phyloP scores from a whole-genome alignment of 352 stramenopile species.

The Blastocystis sp. region DNA sequence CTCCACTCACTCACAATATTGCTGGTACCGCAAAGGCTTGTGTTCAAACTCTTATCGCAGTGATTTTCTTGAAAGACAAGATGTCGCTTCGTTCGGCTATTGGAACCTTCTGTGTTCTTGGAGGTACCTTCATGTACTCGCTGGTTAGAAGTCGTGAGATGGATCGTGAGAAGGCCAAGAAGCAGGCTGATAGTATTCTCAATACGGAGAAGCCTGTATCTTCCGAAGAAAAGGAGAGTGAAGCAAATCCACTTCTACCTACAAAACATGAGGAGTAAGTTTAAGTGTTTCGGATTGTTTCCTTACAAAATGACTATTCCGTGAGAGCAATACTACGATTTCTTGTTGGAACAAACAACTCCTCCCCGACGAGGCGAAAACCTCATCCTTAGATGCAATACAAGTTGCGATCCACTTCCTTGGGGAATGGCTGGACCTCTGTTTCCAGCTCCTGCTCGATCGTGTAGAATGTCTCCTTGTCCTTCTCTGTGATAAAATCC shows the following conservation, averaged over 20 bases:
- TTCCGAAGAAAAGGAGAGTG: not conserved
- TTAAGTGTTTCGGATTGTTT: not conserved
- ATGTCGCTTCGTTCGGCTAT: constrained; percentile 70
- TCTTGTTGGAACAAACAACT: constrained; percentile 28
- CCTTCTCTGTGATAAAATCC: constrained; percentile 99
- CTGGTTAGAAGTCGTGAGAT: constrained; percentile 54
- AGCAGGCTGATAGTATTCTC: not conserved
- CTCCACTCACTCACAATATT: constrained; percentile 78
- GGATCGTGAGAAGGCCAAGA: constrained; percentile 38
- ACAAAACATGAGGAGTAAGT: not conserved
- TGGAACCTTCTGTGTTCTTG: constrained; percentile 72
- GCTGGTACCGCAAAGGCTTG: constrained; percentile 75
- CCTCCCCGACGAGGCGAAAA: constrained; percentile 5
- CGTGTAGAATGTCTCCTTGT: constrained; percentile 89
- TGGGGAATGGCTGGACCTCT: constrained; percentile 95
- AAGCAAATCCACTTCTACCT: constrained; percentile 18
- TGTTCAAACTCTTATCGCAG: constrained; percentile 73
- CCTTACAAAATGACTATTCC: not conserved
- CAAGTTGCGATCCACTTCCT: constrained; percentile 91
- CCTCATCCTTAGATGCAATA: constrained; percentile 79
- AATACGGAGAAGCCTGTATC: not conserved
- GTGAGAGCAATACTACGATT: not conserved
- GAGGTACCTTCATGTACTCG: constrained; percentile 73
- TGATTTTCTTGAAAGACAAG: constrained; percentile 76
- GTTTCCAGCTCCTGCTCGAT: constrained; percentile 98